Base-by-base conservation (phyloP, 208 protist species). In the Crithidia thermophila region DNA sequence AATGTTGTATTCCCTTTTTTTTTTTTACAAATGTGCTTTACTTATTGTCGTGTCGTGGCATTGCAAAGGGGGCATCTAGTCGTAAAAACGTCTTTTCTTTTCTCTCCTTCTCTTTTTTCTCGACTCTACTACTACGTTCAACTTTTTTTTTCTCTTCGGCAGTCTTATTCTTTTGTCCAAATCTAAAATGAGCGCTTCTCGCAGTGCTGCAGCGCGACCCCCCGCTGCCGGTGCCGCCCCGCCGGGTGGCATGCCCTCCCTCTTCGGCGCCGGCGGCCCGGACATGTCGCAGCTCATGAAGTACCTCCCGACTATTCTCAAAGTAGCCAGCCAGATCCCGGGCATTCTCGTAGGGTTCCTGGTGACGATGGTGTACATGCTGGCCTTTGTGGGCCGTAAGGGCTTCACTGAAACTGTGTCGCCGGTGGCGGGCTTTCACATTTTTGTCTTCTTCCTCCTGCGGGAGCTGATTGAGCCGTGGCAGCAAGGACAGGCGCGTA, bases 391-490 rank as follows among this genome's bases (percentile, higher is more conserved):
- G 28, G 81, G 88, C 9, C 40, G 50, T 2, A 52, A 55, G 7
- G 57, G 47, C 14, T 87, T 94, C 36, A 43, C 58, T 0, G 67
- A 80, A 23, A 73, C 59, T 13, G 65, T 85, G 21, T 79, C 75
- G 18, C 88, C 88, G 2, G 78, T 94, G 4, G 78, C 78, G 5
- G 88, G 88, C 4, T 92, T 88, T 50, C 86, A 94, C 61, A 67
- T 94, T 14, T 63, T 86, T 8, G 51, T 69, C 10, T 70, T 91
- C 28, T 75, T 90, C 23, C 43, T 88, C 7, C 51, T 91, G 46
- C 70, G 82, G 25, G 81, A 87, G 64, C 66, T 94, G 23, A 47
- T 83, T 6, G 56, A 59, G 52, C 79, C 78, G 37, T 88, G 72
- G 70, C 33, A 51, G 27, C 46, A 62, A 30, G 83, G 84, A 4